Conservation (phyloP, 208 protist species). For the Trypanosoma platydactyli region DNA sequence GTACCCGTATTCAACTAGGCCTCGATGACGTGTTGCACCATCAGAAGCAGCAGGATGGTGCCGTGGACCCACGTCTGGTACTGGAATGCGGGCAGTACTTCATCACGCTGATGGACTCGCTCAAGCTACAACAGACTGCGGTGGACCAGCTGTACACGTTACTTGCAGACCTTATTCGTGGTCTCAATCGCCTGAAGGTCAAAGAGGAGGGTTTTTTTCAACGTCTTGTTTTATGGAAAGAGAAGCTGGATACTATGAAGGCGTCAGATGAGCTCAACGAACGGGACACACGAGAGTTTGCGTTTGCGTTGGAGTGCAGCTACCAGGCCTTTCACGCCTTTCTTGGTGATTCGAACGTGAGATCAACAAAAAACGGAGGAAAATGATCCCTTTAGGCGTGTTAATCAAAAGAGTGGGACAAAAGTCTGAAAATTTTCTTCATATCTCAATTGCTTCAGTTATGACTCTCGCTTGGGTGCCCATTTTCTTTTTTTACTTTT, state of each 20-base stretch:
- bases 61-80: constrained; percentile 65
- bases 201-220: constrained; percentile 54
- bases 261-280: constrained; percentile 89
- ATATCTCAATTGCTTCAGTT: no score
- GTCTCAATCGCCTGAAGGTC: constrained; percentile 49
- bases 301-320: constrained; percentile 89
- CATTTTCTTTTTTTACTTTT: no score
- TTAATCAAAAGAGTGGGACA: no score
- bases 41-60: constrained; percentile 40
- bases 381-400: no score
- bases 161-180: constrained; percentile 84
- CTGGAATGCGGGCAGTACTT: constrained; percentile 92
- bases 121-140: constrained; percentile 89
- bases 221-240: constrained; percentile 67
- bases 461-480: neutral
- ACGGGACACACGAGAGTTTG: constrained; percentile 78
- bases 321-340: constrained; percentile 81
- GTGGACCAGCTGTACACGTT: constrained; percentile 92
- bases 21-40: constrained; percentile 19
- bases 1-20: constrained; percentile 47
- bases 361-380: no score
- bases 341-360: constrained; percentile 38
- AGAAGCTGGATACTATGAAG: constrained; percentile 84
- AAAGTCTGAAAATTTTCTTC: no score
- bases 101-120: constrained; percentile 93